Percentiles rank a stretch among this genome's conserved stretches.
These are phyloP conservation scores for Astrothelium macrocarpum DNA, from an alignment of 495 filamentous ascomycete species.

Conservation along the genomic window DNA sequence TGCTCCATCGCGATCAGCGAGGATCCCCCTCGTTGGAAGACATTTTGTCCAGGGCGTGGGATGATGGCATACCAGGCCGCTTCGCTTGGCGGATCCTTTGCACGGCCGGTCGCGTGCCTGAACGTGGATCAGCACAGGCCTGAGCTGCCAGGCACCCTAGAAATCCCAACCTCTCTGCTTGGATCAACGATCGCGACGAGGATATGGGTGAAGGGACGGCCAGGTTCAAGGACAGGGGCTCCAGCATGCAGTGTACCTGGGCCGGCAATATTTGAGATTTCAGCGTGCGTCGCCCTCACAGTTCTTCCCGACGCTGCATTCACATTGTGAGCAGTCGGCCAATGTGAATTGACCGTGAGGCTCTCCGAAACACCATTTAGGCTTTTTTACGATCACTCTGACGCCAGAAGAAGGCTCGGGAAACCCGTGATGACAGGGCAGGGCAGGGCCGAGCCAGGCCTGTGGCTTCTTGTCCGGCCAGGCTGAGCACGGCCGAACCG, in stretches of 20 bases:
- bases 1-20: not conserved
- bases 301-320: not conserved
- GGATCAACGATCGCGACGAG: not conserved
- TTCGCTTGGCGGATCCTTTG: constrained; percentile 1
- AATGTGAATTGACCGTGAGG: too few species aligned
- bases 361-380: too few species aligned
- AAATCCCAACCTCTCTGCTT: not conserved
- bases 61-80: not conserved
- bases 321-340: not conserved
- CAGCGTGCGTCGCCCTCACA: not conserved
- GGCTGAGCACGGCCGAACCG: constrained; percentile 3
- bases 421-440: not conserved
- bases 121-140: not conserved
- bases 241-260: not conserved
- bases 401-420: not conserved
- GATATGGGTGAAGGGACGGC: not conserved
- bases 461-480: not conserved
- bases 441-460: constrained; percentile 1
- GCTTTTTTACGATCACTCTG: not conserved
- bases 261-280: not conserved
- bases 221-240: not conserved
- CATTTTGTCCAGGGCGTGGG: not conserved
- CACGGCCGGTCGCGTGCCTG: not conserved
- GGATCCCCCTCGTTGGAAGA: not conserved
- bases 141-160: not conserved